Conservation (phyloP, 225 moss, liverwort and hornwort species). For the Antitrichia curtipendula region DNA sequence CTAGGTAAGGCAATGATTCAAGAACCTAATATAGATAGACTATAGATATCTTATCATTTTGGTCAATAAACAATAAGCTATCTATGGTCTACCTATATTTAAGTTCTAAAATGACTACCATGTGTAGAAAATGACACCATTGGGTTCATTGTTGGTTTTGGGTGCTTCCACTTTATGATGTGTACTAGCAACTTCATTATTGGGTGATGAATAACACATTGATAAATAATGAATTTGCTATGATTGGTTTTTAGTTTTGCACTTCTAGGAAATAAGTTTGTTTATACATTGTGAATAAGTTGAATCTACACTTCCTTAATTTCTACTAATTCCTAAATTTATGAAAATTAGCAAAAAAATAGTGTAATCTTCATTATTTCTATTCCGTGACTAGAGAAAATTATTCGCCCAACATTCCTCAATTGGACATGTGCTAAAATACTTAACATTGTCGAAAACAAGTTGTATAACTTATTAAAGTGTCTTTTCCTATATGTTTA, state of each 20-base stretch:
- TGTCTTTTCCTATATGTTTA: background rate
- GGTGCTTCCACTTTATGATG: background rate
- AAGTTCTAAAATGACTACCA: background rate
- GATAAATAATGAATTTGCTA: background rate
- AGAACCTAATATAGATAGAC: background rate
- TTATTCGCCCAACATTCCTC: background rate
- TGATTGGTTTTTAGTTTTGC: rapidly evolving
- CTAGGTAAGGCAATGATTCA: too few relatives aligned
- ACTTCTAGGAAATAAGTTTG: background rate
- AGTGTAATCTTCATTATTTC: background rate
- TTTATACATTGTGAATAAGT: background rate
- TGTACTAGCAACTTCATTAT: background rate
- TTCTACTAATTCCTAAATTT: background rate
- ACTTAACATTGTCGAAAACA: rapidly evolving
- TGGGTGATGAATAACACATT: background rate
- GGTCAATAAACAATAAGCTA: background rate
- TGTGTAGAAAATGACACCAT: background rate
- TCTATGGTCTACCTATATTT: background rate
- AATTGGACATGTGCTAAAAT: rapidly evolving
- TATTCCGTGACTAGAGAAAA: rapidly evolving
- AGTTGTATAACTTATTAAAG: background rate
- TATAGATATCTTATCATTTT: background rate
- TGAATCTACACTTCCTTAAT: background rate
- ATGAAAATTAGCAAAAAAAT: background rate
- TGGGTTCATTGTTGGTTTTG: background rate